Percentiles rank a stretch among this genome's conserved stretches.
Evolutionary conservation across 176 grass and related monocot genomes (phyloP).

Genomic region (Avena atlantica): DNA sequence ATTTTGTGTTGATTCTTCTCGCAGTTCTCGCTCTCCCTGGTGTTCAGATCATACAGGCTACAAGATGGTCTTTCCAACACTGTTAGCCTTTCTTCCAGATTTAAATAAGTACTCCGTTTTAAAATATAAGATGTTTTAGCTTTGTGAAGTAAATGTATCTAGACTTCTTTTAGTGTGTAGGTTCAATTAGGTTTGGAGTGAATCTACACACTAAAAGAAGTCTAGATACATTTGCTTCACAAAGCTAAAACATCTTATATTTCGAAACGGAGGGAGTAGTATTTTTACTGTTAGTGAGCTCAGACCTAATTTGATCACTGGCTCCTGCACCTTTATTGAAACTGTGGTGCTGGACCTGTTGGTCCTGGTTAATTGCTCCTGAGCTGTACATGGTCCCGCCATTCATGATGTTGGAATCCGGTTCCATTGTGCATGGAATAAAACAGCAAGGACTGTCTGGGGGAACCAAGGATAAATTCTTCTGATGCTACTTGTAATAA

Average conservation of each 20-base stretch:
- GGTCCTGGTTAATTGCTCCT: not conserved
- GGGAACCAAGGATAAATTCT: not conserved
- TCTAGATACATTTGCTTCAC: too few species aligned
- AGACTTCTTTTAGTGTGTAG: too few species aligned
- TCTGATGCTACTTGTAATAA: too few species aligned
- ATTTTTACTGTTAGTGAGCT: not conserved
- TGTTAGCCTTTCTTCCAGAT: not conserved
- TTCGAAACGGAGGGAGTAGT: too few species aligned
- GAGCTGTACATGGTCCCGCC: not conserved
- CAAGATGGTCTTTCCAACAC: not conserved
- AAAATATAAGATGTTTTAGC: too few species aligned
- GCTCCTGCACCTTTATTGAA: not conserved
- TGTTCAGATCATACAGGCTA: not conserved
- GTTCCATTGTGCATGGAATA: too few species aligned
- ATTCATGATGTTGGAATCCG: not conserved
- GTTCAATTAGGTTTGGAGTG: too few species aligned
- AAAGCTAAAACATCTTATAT: too few species aligned
- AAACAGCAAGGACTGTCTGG: too few species aligned
- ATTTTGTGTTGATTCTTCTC: not conserved
- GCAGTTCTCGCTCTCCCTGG: not conserved
- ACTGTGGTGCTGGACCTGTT: not conserved
- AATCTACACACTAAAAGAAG: too few species aligned
- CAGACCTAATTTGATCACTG: too few species aligned
- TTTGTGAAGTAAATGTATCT: too few species aligned
- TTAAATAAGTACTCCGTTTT: not conserved